Base-by-base conservation (phyloP, 768 basidiomycete genomes). In the Mycena pura region DNA sequence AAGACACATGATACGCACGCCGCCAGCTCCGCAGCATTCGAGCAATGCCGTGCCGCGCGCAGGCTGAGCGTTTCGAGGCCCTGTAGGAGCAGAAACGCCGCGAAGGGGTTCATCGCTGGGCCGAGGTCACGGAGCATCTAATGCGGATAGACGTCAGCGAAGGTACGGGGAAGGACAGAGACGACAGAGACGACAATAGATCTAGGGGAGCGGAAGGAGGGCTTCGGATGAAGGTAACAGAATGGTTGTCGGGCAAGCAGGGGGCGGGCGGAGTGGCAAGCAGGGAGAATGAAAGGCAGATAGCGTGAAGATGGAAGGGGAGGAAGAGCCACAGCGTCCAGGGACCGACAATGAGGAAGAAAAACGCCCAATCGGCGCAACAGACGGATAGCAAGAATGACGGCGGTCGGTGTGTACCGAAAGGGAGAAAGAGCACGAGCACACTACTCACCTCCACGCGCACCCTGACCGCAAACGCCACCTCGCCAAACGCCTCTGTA, bases 21-120 rank as follows among this genome's bases (percentile, higher is more conserved):
- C 0, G 86, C 86, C 17, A 88, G 72, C 8, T 71, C 73, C 11
- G 84, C 74, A 0, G 84, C 81, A 66, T 88, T 87, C 15, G 77
- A 69, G 29, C 73, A 79, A 60, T 88, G 87, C 36, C 84, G 69
- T 72, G 84, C 74, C 27, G 76, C 81, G 19, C 86, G 79, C 44
- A 87, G 70, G 54, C 79, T 80, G 45, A 86, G 78, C 9, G 85
- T 87, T 72, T 87, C 86, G 19, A 86, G 73, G 17, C 86, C 86
- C 58, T 84, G 83, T 3, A 87, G 64, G 9, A 86, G 75, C 10
- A 84, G 74, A 69, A 86, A 86, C 4, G 83, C 82, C 0, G 73
- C 79, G 66, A 86, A 84, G 11, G 85, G 85, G 67, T 82, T 84
- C 45, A 85, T 62, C 9, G 77, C 67, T n/a, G 81, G 73, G 28